phyloP scores from a whole-genome alignment of 2,329 filamentous ascomycete genomes.

The Phialophora tarda region DNA sequence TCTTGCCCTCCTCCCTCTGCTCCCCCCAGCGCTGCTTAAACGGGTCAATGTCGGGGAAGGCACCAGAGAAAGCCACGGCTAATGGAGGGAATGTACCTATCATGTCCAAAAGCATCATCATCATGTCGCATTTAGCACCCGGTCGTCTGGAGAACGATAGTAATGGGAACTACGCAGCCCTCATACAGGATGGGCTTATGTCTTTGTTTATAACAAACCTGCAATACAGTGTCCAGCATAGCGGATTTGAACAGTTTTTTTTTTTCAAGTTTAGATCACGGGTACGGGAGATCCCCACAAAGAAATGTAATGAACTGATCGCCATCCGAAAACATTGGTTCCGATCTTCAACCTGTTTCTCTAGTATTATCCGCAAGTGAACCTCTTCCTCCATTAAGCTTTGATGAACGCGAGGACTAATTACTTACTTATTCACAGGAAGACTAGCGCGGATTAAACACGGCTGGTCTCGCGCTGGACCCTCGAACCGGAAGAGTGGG shows the following conservation, averaged over 20 bases:
- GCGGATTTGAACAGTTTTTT: background rate
- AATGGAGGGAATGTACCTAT: background rate
- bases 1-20: constrained; percentile 28
- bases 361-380: too few species aligned
- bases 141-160: constrained; percentile 4
- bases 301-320: constrained; percentile 16
- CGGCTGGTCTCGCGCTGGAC: too few species aligned
- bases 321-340: background rate
- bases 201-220: background rate
- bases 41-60: background rate
- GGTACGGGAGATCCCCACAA: constrained; percentile 14
- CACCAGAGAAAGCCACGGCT: constrained; percentile 4
- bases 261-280: background rate
- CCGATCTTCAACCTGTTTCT: background rate
- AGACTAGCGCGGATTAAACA: too few species aligned
- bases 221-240: background rate
- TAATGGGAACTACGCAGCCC: constrained; percentile 9
- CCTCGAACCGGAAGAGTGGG: too few species aligned
- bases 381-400: too few species aligned
- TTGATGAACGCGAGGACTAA: too few species aligned
- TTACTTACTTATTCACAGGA: too few species aligned
- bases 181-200: background rate
- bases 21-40: background rate
- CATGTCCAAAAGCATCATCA: constrained; percentile 6
- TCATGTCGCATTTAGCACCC: constrained; percentile 16